phyloP scores from a whole-genome alignment of 345 rosid species.

The Zanthoxylum bungeanum region DNA sequence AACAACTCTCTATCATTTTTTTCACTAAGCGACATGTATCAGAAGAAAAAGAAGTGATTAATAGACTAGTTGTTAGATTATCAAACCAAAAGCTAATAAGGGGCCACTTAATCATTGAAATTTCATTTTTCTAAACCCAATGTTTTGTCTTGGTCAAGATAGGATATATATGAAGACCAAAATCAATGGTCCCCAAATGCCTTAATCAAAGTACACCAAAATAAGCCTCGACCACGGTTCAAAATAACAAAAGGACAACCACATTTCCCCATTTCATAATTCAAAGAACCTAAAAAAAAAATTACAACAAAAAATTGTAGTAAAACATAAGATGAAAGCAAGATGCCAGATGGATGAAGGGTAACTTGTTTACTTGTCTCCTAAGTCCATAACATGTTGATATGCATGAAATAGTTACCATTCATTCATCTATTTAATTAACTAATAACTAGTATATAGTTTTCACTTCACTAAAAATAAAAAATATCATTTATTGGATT shows the following conservation, averaged over 20 bases:
- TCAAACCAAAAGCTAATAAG: not conserved
- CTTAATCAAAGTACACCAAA: not conserved
- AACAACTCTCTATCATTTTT: no score
- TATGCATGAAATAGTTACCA: conserved; percentile 21
- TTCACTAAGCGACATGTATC: no score
- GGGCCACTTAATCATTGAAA: conserved; percentile 10
- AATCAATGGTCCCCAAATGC: not conserved
- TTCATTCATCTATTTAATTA: not conserved
- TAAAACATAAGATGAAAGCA: conserved; percentile 2
- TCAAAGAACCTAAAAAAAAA: not conserved
- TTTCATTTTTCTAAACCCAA: conserved; percentile 3
- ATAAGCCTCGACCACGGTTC: conserved; percentile 8
- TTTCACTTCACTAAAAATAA: conserved; percentile 9
- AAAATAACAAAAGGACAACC: conserved; percentile 14
- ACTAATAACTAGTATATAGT: no score
- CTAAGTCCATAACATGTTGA: conserved; percentile 31
- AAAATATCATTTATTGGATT: not conserved
- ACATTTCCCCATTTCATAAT: conserved; percentile 20
- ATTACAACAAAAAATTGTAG: not conserved
- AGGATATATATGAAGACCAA: conserved; percentile 16
- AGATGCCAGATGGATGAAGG: conserved; percentile 7
- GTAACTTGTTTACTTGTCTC: conserved; percentile 38
- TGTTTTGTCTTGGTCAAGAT: conserved; percentile 17
- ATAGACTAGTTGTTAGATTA: not conserved
- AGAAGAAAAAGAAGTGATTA: not conserved